A percentile compares a stretch with the other conserved stretches of the same genome.
Evolutionary conservation across 371 early-diverging fungal species (phyloP).

Genomic region (Blakeslea trispora): DNA sequence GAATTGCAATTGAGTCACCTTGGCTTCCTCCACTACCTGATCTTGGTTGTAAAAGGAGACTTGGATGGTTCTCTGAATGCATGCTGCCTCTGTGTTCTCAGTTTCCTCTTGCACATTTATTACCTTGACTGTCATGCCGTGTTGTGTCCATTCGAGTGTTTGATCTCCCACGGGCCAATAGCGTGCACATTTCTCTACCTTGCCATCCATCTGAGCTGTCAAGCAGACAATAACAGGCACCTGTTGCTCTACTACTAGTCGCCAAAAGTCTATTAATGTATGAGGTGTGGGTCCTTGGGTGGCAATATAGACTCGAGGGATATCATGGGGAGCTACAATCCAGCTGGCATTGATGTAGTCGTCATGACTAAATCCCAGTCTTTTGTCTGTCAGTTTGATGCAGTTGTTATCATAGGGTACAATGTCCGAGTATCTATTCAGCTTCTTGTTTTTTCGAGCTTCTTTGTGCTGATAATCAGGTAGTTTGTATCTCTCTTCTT

Average conservation of each 20-base stretch:
- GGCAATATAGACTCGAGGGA: constrained; percentile 70
- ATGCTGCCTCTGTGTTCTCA: constrained; percentile 9
- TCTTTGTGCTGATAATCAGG: constrained; percentile 6
- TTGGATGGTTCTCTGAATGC: constrained; percentile 11
- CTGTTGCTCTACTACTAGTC: constrained; percentile 80
- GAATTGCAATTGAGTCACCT: constrained; percentile 78
- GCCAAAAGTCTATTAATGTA: constrained; percentile 90
- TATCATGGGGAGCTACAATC: constrained; percentile 47
- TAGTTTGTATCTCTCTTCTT: neutral
- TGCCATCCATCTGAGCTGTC: constrained; percentile 73
- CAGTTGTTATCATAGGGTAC: constrained; percentile 63
- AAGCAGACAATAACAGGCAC: constrained; percentile 83
- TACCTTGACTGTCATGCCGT: constrained; percentile 9
- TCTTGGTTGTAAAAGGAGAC: constrained; percentile 21
- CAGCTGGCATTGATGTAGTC: constrained; percentile 88
- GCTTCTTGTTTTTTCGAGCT: constrained; percentile 11
- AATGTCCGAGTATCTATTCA: constrained; percentile 56
- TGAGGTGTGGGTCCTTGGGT: constrained; percentile 87
- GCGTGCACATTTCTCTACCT: constrained; percentile 68
- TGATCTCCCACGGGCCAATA: constrained; percentile 70
- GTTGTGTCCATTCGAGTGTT: constrained; percentile 5
- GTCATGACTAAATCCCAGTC: constrained; percentile 14
- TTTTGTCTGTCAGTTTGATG: constrained; percentile 33
- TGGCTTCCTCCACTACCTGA: constrained; percentile 14
- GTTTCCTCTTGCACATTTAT: constrained; percentile 14